Base-by-base conservation (phyloP, 1,284 basidiomycete genomes). In the Salmacisia buchloeana region DNA sequence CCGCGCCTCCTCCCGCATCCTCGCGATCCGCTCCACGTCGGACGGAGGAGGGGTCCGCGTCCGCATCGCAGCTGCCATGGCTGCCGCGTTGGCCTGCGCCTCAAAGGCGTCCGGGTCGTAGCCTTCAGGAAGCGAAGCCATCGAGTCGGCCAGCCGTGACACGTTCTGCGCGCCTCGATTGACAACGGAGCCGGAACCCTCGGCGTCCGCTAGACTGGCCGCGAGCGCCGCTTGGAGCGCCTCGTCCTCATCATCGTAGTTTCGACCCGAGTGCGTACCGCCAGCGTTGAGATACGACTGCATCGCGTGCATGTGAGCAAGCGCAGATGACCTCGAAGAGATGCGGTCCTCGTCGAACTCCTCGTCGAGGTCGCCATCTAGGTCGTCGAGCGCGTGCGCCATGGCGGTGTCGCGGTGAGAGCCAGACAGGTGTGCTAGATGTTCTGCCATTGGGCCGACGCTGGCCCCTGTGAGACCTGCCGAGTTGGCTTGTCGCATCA, bases 181-280 rank as follows among this genome's bases (percentile, higher is more conserved):
- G 15, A 5, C 39, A 43, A 15, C 39, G 5, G 39, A 43, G 39
- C 39, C 39, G 15, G 18, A 15, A 18, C 39, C 39, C n/a, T 31
- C 46, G 23, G 49, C 29, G 13, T 54, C 49, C 15, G 49, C 49
- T 18, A 54, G 49, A 29, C 49, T 54, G 15, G 49, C 49, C 25
- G 49, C 49, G 18, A 54, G 49, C 7, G 49, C 49, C 49, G 49
- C 49, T 54, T 54, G 49, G 12, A 54, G 29, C 3, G 49, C 49
- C 5, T 54, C 49, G 27, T 54, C 49, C 13, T 54, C 49, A 29
- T 54, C 49, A 33, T 54, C 49, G 49, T 54, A 54, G 49, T 54
- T 54, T 15, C 49, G 25, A 27, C 29, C 25, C 29, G 29, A 27
- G n/a, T 54, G 49, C 12, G 12, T n/a, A n/a, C 49, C 49, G 18